A percentile compares a stretch with the other conserved stretches of the same genome.
phyloP scores from a whole-genome alignment of 169 alveolate genomes.

The Plasmodium cynomolgi region DNA sequence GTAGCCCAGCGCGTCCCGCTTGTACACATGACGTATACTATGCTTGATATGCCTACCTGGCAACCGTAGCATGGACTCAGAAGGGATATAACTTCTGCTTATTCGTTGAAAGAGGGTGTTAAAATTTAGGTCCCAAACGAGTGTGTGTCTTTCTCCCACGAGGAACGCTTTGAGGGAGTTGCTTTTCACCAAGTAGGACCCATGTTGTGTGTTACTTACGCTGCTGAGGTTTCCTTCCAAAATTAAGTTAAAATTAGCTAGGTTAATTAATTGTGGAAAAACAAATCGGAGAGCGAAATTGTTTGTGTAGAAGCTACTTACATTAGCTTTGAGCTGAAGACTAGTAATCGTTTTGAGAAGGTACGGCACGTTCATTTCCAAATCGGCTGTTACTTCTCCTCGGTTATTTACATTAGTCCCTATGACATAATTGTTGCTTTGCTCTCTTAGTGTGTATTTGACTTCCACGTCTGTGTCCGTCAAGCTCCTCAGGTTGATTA shows the following conservation, averaged over 20 bases:
- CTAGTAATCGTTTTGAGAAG: constrained; percentile 40
- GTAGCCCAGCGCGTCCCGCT: constrained; percentile 12
- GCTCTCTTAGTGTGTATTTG: constrained; percentile 22
- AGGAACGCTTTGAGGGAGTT: constrained; percentile 18
- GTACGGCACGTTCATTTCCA: constrained; percentile 43
- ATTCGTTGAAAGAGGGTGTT: constrained; percentile 31
- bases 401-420: constrained; percentile 68
- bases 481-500: neutral
- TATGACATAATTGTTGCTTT: constrained; percentile 35
- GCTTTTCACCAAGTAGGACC: constrained; percentile 15
- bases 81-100: constrained; percentile 18
- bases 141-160: constrained; percentile 14
- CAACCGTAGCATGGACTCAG: constrained; percentile 6
- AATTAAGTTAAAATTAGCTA: constrained; percentile 1
- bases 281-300: constrained; percentile 31
- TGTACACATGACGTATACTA: constrained; percentile 26
- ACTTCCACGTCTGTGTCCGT: neutral
- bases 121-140: constrained; percentile 34
- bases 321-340: constrained; percentile 36
- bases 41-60: constrained; percentile 20
- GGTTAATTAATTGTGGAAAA: constrained; percentile 9
- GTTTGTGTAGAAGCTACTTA: constrained; percentile 68
- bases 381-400: constrained; percentile 65
- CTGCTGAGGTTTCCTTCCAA: constrained; percentile 28
- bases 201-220: constrained; percentile 26